Base-by-base conservation (phyloP, 106 monocot species). In the Apostasia shenzhenica region DNA sequence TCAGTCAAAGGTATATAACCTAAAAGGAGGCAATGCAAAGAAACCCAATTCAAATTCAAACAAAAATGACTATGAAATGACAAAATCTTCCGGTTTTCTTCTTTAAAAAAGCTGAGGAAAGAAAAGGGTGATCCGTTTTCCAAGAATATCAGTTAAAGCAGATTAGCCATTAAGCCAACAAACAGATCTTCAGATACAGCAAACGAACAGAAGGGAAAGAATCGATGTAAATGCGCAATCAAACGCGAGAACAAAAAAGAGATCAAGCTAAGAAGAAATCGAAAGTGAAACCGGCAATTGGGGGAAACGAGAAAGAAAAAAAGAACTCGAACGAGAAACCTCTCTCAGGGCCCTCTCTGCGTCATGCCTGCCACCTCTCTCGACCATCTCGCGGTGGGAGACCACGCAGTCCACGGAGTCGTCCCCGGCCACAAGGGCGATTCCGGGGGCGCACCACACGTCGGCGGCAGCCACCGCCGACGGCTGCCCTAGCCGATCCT, bases 281-380 rank as follows among this genome's bases (percentile, higher is more conserved):
- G 42, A 38, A 12, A 7, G 4, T 2, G 14, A 62, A 48, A 13
- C 1, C 12, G 8, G 48, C 55, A 6, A 12, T 44, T n/a, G 14
- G 38, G 9, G 12, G 9, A 48, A 69, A 44, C 42, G 13, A 6
- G 3, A 2, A 7, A 6, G 66, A 66, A 55, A 0, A 58, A 44
- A n/a, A 3, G 47, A 44, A 11, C 14, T 12, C 54, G 3, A 55
- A 2, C 1, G 4, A 63, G 1, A 7, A 10, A 81, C 81, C 81
- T 77, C 81, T 73, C 77, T 76, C n/a, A 62, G 63, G 59, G 51
- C 54, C 77, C 81, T 61, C 38, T 77, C 81, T 1, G 43, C 3
- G 12, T 77, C 81, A 26, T 41, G 45, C 46, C 59, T 66, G 54
- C 57, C 60, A 9, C 53, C n/a, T 41, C 65, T 56, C 9, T 39